Base-by-base conservation (phyloP, 768 basidiomycete species). In the Leucocoprinus birnbaumii region DNA sequence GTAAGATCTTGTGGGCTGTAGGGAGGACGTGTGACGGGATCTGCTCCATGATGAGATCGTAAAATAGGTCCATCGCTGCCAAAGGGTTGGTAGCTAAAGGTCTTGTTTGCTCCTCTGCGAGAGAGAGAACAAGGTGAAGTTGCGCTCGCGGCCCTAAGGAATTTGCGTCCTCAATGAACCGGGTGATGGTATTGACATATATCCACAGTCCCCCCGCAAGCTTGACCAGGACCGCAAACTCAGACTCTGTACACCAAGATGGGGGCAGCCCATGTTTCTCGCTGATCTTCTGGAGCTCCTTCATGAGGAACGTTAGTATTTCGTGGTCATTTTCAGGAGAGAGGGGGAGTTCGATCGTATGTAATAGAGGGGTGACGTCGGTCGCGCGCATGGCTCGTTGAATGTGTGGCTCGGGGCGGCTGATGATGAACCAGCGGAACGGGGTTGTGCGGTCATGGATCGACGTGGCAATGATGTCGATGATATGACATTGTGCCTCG, bases 281-380 rank as follows among this genome's bases (percentile, higher is more conserved):
- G 8, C 24, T 40, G 26, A 51, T 48, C 21, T 43, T 38, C n/a
- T 16, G 9, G 7, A 59, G 43, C 34, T 53, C 51, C 18, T 56
- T 46, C 13, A 46, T 44, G 8, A 56, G 38, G 44, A 53, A 59
- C 14, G 18, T 13, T 27, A 51, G 25, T n/a, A 59, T 53, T 19
- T 59, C 58, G 34, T 41, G 25, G 11, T 51, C 52, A 3, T 41
- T 56, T 14, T 56, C 55, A 25, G 52, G 53, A 25, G 41, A 53
- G 18, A 49, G 51, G 16, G 41, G 49, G 8, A 59, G 55, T 6
- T 52, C 27, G 9, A 59, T 14, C n/a, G 26, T 38, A 25, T 6
- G 24, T 3, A 25, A 41, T 42, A 51, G 13, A 2, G 40, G n/a
- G 13, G 14, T 8, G 16, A 53, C 22, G 26, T 38, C 10, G 3